These are phyloP conservation scores for Metschnikowia shivogae DNA, from an alignment of 805 yeast genomes.

Conservation along the genomic window DNA sequence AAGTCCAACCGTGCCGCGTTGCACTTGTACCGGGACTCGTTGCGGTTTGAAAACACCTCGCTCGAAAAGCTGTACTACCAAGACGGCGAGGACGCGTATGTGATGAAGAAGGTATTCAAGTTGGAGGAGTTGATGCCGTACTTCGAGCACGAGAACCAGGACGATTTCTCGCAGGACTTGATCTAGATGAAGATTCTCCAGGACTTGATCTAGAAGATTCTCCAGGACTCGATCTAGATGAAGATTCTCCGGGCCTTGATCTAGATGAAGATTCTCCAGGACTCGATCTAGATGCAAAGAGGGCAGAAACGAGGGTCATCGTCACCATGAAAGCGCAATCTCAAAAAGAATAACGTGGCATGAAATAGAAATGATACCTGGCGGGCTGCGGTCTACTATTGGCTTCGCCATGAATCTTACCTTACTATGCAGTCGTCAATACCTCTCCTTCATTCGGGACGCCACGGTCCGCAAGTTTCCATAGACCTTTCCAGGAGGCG, in stretches of 20 bases:
- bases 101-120: conserved; percentile 73
- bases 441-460: conserved; percentile 94
- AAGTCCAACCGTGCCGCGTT: conserved; percentile 91
- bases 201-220: too few relatives aligned
- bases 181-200: too few relatives aligned
- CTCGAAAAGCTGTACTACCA: conserved; percentile 90
- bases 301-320: too few relatives aligned
- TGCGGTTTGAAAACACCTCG: conserved; percentile 74
- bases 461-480: conserved; percentile 97
- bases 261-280: too few relatives aligned
- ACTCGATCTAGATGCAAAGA: too few relatives aligned
- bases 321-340: too few relatives aligned
- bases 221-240: too few relatives aligned
- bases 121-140: conserved; percentile 61
- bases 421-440: conserved; percentile 33
- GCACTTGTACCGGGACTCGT: conserved; percentile 82
- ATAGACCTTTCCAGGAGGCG: conserved; percentile 97
- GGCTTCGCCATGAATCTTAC: too few relatives aligned
- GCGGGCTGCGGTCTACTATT: too few relatives aligned
- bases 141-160: conserved; percentile 41
- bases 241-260: too few relatives aligned
- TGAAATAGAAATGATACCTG: too few relatives aligned
- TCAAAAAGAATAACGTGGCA: neutral
- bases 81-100: conserved; percentile 96
- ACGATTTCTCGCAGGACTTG: conserved; percentile 45